phyloP scores from a whole-genome alignment of 495 filamentous ascomycete species.

The Neurospora tetrasperma region DNA sequence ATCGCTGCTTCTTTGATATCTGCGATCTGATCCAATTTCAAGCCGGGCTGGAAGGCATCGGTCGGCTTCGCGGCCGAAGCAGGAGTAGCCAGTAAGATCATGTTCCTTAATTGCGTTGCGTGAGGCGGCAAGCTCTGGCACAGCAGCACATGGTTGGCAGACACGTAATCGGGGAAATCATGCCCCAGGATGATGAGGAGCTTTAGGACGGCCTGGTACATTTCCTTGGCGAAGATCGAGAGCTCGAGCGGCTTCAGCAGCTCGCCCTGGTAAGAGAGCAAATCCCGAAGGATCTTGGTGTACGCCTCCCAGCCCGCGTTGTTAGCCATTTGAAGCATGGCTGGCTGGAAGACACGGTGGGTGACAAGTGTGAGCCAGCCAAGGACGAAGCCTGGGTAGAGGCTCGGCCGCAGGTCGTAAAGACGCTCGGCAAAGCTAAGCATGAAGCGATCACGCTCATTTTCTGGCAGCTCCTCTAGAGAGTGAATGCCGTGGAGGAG shows the following conservation, averaged over 20 bases:
- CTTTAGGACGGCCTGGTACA: constrained; percentile 76
- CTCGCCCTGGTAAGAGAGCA: constrained; percentile 67
- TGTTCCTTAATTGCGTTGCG: constrained; percentile 79
- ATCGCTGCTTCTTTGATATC: constrained; percentile 59
- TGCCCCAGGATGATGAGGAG: constrained; percentile 79
- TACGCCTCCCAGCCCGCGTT: constrained; percentile 66
- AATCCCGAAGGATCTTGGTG: constrained; percentile 61
- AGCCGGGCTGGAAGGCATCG: constrained; percentile 67
- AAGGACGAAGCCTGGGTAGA: constrained; percentile 73
- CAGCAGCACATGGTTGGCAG: constrained; percentile 74
- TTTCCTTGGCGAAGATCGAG: constrained; percentile 60
- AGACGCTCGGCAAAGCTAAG: constrained; percentile 66
- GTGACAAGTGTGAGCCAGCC: constrained; percentile 73
- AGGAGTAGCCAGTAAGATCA: constrained; percentile 78
- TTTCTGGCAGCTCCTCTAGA: constrained; percentile 29
- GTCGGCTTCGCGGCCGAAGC: constrained; percentile 63
- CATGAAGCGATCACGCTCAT: constrained; percentile 58
- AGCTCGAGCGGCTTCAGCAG: constrained; percentile 66
- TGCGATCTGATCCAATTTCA: constrained; percentile 73
- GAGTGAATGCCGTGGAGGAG: constrained; percentile 55
- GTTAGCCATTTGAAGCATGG: constrained; percentile 58
- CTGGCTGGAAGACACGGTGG: constrained; percentile 80
- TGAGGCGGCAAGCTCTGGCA: constrained; percentile 78
- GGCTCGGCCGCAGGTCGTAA: constrained; percentile 60
- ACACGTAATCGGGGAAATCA: constrained; percentile 88